phyloP scores from a whole-genome alignment of 106 monocot species.

The Dendrobium chrysotoxum region DNA sequence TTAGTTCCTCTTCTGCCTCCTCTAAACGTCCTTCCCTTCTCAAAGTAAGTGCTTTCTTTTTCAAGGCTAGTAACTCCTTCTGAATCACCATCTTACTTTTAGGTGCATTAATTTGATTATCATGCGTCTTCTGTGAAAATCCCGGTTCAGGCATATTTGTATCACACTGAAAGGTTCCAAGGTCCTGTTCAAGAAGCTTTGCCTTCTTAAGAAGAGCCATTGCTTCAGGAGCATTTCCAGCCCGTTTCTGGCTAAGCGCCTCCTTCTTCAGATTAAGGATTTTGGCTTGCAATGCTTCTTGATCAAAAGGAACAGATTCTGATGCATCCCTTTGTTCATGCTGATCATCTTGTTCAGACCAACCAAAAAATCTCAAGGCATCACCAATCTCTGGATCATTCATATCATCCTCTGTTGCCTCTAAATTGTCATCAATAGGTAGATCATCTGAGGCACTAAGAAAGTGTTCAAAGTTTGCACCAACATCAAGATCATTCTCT shows the following conservation, averaged over 20 bases:
- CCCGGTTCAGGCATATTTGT: slow-evolving; percentile 6
- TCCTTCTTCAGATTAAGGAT: slow-evolving; percentile 72
- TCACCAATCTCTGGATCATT: slow-evolving; percentile 78
- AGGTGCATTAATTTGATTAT: slow-evolving; percentile 17
- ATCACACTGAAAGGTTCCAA: slow-evolving; percentile 25
- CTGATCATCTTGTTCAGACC: slow-evolving; percentile 61
- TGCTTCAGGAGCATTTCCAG: slow-evolving; percentile 69
- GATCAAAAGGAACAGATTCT: slow-evolving; percentile 15
- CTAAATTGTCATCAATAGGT: slow-evolving; percentile 41
- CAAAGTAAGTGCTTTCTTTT: slow-evolving; percentile 91
- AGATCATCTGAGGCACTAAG: slow-evolving; percentile 39
- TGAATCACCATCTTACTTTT: slow-evolving; percentile 76
- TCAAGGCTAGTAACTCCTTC: slow-evolving; percentile 76
- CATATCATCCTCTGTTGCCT: slow-evolving; percentile 87
- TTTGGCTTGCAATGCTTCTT: slow-evolving; percentile 36
- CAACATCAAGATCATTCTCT: slow-evolving; percentile 14
- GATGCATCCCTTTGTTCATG: slow-evolving; percentile 2
- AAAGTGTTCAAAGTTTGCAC: slow-evolving; percentile 37
- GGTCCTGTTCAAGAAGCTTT: slow-evolving; percentile 71
- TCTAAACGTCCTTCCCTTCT: slow-evolving; percentile 69
- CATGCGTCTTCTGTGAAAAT: slow-evolving; percentile 6
- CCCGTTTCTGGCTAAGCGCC: slow-evolving; percentile 56
- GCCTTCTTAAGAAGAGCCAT: slow-evolving; percentile 78
- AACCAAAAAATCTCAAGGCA: slow-evolving; percentile 89
- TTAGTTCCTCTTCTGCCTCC: slow-evolving; percentile 88